Evolutionary conservation across 2,329 filamentous ascomycete genomes (phyloP), one percentile per base, ranked within the genome.

Genomic region (Beauveria scarabaeidicola): DNA sequence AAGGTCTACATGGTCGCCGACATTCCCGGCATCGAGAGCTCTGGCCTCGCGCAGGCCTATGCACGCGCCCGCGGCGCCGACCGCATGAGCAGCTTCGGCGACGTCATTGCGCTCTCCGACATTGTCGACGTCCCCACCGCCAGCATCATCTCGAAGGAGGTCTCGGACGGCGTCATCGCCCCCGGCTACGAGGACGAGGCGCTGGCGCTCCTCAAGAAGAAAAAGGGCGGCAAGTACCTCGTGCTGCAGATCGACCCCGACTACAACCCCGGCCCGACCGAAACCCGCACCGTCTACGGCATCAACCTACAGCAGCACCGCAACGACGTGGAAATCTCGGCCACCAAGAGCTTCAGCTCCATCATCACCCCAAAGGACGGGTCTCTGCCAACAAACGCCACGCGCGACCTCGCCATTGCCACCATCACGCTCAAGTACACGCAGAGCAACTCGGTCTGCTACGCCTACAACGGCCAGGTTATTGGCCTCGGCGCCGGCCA

Each of bases 1-100:
- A 95, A 96, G 78, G 94, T 97, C 59, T 99, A 96, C 81, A 97
- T 99, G 81, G 94, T 99, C 61, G 90, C 96, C 70, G 94, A 97
- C 71, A 95, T 99, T 68, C 83, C 86, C 62, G 92, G 91, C 58
- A 86, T 99, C 64, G 91, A 96, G 75, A 83, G 83, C 51, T 97
- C 93, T 9, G 82, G 81, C 47, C 84, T 97, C 36, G 94, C 94
- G 25, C 92, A 96, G 77, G 94, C 94, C 43, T 99, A 99, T 70
- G 93, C 94, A 61, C 90, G 94, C 71, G 94, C 94, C 59, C 87
- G 94, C 70, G 94, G 94, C 65, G 92, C 94, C 52, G 94, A 99
- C 78, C 90, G 94, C 68, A 97, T 97, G 94, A 96, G 91, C 75
- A 96, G 90, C 78, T 99, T 97, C 71, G 94, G 94, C 64, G 94